Evolutionary conservation across 208 protist genomes (phyloP).

Genomic region (Leishmania tarentolae): DNA sequence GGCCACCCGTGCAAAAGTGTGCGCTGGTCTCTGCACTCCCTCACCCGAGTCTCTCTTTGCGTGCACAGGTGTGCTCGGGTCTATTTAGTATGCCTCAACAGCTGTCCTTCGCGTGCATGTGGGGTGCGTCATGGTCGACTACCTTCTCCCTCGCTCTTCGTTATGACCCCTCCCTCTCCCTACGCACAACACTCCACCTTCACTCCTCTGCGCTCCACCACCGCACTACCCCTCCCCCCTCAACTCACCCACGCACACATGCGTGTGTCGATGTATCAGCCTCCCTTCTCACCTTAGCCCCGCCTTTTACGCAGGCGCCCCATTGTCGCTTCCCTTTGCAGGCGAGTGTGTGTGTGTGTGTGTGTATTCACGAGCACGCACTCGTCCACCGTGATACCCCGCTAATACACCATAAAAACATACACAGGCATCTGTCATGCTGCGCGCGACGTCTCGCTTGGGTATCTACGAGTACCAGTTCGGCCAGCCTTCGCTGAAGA

Average conservation of each 20-base stretch:
- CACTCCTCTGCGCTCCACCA: background rate
- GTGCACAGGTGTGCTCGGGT: background rate
- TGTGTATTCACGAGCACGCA: background rate
- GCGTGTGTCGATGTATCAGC: slow-evolving; percentile 1
- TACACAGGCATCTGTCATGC: slow-evolving; percentile 32
- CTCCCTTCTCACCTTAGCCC: background rate
- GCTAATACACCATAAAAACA: background rate
- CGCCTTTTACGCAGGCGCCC: background rate
- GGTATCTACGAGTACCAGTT: slow-evolving; percentile 82
- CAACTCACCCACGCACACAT: background rate
- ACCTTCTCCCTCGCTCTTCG: background rate
- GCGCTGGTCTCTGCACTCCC: background rate
- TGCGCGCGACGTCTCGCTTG: slow-evolving; percentile 52
- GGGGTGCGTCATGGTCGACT: background rate
- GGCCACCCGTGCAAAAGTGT: background rate
- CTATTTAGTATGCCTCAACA: background rate
- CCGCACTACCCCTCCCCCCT: background rate
- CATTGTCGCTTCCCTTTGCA: background rate
- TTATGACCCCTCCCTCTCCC: background rate
- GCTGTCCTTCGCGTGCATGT: background rate
- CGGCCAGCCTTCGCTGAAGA: slow-evolving; percentile 72
- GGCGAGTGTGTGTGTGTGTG: slow-evolving; percentile 1
- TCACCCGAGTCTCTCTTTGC: background rate
- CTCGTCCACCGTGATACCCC: background rate
- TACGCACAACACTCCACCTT: background rate